These are phyloP conservation scores for Pigoraptor vietnamica DNA, from an alignment of 78 protist species.

Conservation along the genomic window DNA sequence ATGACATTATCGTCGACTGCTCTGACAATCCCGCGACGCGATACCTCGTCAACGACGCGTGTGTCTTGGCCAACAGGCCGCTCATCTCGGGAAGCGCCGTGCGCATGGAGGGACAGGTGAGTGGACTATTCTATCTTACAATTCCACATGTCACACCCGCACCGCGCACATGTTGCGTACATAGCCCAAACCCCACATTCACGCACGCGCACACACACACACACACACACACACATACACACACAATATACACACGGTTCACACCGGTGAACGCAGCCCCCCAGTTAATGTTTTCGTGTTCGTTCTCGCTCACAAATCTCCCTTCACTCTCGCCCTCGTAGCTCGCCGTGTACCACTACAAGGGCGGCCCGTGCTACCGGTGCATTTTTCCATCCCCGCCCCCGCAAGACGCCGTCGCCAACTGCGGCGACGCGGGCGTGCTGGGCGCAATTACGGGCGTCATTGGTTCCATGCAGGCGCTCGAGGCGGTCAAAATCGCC, in stretches of 20 bases:
- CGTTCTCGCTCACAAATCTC: neutral
- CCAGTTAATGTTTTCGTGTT: neutral
- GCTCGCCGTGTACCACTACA: neutral
- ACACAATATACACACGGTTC: no score
- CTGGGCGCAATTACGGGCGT: conserved; percentile 70
- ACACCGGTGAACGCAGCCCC: no score
- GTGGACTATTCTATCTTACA: no score
- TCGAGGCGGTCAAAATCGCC: conserved; percentile 62
- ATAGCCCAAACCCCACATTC: neutral
- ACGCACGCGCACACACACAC: no score
- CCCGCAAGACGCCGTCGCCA: conserved; percentile 55
- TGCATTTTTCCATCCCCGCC: conserved; percentile 79
- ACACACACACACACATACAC: no score
- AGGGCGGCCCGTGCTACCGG: conserved; percentile 80
- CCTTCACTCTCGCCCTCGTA: neutral
- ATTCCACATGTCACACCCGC: no score
- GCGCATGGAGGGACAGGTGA: conserved; percentile 78
- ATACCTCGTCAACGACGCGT: conserved; percentile 53
- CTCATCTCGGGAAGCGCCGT: conserved; percentile 77
- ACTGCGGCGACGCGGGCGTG: conserved; percentile 75
- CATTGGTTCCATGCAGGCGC: conserved; percentile 78
- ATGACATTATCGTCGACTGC: conserved; percentile 68
- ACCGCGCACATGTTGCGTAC: no score
- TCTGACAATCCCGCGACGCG: conserved; percentile 70
- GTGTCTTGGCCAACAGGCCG: conserved; percentile 51